Base-by-base conservation (phyloP, 2,329 filamentous ascomycete genomes). In the Trichoderma citrinoviride region DNA sequence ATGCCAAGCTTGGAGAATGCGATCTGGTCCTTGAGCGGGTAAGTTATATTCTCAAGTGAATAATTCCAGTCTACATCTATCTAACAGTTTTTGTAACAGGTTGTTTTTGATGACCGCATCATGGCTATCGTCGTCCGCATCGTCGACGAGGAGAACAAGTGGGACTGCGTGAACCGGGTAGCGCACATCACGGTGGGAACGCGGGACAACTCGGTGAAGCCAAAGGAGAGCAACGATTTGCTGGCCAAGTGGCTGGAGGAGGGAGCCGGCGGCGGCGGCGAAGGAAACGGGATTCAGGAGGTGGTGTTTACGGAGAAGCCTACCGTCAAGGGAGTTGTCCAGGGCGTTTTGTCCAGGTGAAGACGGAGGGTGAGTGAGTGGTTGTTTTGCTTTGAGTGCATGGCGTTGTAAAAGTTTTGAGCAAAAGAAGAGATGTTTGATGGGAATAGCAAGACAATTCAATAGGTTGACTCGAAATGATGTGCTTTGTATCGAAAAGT, bases 121-220 rank as follows among this genome's bases (percentile, higher is more conserved):
- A 98, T 99, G 95, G 89, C 92, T 6, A 90, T 99, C 65, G 91
- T 96, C 3, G 92, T 92, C 17, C 86, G 93, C 10, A 80, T 96
- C 3, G 78, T 85, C 6, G 85, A 87, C 64, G 78, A 84, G 15
- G 78, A 76, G 67, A 78, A 74, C 49, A 79, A 79, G 53, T 91
- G 88, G 87, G 81, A 87, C 63, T 94, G 89, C 67, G 84, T 86
- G 49, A 99, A 99, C 73, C 78, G 82, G 15, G 83, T 96, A 37
- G 87, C 93, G 12, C 95, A 99, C 75, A 86, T 99, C 66, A 99
- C 95, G 0, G 83, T 98, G 7, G 95, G 95, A 21, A 99, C 95
- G 0, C 86, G 87, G 10, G 85, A 88, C 69, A 77, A 82, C 53
- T 77, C 82, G 7, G 86, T 98, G 72, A 98, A 97, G 80, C 94